Base-by-base conservation (phyloP, 768 basidiomycete genomes). In the Pilatotrama ljubarskyi region DNA sequence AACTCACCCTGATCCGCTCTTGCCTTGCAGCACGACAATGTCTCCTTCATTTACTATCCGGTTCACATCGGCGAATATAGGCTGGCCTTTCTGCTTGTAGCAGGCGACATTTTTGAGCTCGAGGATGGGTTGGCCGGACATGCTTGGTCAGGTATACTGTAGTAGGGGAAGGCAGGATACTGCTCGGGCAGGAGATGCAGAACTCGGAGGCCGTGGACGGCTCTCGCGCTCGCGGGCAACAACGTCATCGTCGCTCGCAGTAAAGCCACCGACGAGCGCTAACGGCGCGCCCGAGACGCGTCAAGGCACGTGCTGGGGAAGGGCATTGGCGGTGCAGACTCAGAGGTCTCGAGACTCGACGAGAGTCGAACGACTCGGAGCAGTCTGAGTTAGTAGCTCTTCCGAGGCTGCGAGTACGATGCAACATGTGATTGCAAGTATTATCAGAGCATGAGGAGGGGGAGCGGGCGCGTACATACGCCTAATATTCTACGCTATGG, bases 1-100 rank as follows among this genome's bases (percentile, higher is more conserved):
- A 18, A 55, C 76, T 49, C 59, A 84, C 83, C 93, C 94, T 18
- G 82, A 82, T 9, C 94, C 94, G 62, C 87, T 90, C 66, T 82
- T 84, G 10, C 93, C 94, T 59, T 85, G 87, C n/a, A 95, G 67
- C 15, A 93, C 77, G 40, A 94, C 61, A 29, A 95, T 78, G 65
- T 95, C 92, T 9, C 90, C 87, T 70, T 86, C 81, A 48, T 87
- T 76, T 26, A 95, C 77, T 5, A 73, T 70, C 44, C 95, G 82
- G 59, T 76, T 81, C 15, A 91, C 75, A 55, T 83, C 75, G n/a
- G 80, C 73, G 68, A 92, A 88, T 56, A 91, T 76, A 1, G 74
- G 69, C 42, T 78, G 73, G 11, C 79, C 80, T 37, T 78, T 73
- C 53, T 78, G 77, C 59, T 76, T 76, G 13, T 73, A 70, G 62